Base-by-base conservation (phyloP, 208 protist species). In the Leptomonas pyrrhocoris region DNA sequence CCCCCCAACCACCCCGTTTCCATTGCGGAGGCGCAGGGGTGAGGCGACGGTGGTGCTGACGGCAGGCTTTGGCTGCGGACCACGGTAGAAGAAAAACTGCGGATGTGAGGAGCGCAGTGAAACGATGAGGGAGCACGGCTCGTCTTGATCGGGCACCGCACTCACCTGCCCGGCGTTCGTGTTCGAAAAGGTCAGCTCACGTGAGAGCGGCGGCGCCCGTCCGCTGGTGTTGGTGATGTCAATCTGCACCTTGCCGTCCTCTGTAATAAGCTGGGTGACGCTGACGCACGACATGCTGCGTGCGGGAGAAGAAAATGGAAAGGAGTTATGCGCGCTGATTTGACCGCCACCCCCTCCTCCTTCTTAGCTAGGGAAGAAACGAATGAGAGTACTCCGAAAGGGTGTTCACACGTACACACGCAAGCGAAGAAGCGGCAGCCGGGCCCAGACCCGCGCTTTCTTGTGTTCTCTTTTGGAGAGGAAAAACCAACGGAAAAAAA, bases 31-130 rank as follows among this genome's bases (percentile, higher is more conserved):
- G 38, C 25, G 66, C 45, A 75, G 60, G 12, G 48, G 50, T 4
- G 64, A 74, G 60, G 54, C 50, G 21, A 42, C 64, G 3, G 31
- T 40, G 50, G 5, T 25, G 56, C 43, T 28, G 12, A 27, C 16
- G 15, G 2, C 15, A 11, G 18, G 8, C 19, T 59, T 50, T 18
- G 53, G n/a, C 6, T 48, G 56, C 21, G 38, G 40, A 5, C 67
- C 68, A 31, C 65, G 73, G 51, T 74, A 78, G 61, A 79, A 76
- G 73, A 93, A 85, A 49, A 81, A 68, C 2, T 82, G 68, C 31
- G 84, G 84, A 51, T 93, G 84, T 5, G 88, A 90, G 36, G 71
- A 67, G 36, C 88, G 88, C 7, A 93, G 83, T 9, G 88, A 88
- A 42, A 85, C 81, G 48, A 93, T 89, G 54, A 90, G 50, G 0